Evolutionary conservation across 768 basidiomycete species (phyloP).

Genomic region (Guyanaporus albipodus): DNA sequence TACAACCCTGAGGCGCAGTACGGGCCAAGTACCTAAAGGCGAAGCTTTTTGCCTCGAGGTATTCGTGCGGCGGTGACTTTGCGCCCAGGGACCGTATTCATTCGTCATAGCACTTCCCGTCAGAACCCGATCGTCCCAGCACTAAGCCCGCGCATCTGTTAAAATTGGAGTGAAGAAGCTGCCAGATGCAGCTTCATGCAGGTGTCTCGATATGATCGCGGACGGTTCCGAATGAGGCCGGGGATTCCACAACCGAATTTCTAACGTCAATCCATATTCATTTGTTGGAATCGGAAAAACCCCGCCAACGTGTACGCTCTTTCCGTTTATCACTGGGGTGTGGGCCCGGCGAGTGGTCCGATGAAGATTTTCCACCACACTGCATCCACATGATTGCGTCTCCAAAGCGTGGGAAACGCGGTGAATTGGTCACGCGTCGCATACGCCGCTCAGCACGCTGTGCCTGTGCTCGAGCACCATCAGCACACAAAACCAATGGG

Average conservation of each 20-base stretch:
- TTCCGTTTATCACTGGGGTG: slow-evolving; percentile 26
- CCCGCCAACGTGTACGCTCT: slow-evolving; percentile 29
- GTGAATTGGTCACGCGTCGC: slow-evolving; percentile 24
- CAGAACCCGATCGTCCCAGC: slow-evolving; percentile 23
- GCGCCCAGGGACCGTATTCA: slow-evolving; percentile 24
- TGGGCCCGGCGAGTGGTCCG: slow-evolving; percentile 17
- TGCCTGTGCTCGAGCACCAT: slow-evolving; percentile 61
- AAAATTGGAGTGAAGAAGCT: slow-evolving; percentile 6
- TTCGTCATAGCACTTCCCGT: slow-evolving; percentile 29
- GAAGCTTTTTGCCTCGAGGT: slow-evolving; percentile 31
- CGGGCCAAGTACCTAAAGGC: slow-evolving; percentile 27
- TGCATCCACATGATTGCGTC: slow-evolving; percentile 5
- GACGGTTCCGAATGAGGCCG: slow-evolving; percentile 23
- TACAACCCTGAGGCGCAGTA: slow-evolving; percentile 33
- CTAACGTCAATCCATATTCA: slow-evolving; percentile 31
- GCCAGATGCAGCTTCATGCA: slow-evolving; percentile 11
- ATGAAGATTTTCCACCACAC: slow-evolving; percentile 21
- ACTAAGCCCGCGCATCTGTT: slow-evolving; percentile 20
- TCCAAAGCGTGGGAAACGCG: slow-evolving; percentile 23
- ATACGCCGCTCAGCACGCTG: slow-evolving; percentile 10
- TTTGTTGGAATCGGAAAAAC: slow-evolving; percentile 18
- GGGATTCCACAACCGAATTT: slow-evolving; percentile 20
- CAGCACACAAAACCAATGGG: slow-evolving; percentile 59
- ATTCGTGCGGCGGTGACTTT: slow-evolving; percentile 30
- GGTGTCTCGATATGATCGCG: slow-evolving; percentile 6